Base-by-base conservation (phyloP, 2,329 filamentous ascomycete species). In the Cercospora sesami region DNA sequence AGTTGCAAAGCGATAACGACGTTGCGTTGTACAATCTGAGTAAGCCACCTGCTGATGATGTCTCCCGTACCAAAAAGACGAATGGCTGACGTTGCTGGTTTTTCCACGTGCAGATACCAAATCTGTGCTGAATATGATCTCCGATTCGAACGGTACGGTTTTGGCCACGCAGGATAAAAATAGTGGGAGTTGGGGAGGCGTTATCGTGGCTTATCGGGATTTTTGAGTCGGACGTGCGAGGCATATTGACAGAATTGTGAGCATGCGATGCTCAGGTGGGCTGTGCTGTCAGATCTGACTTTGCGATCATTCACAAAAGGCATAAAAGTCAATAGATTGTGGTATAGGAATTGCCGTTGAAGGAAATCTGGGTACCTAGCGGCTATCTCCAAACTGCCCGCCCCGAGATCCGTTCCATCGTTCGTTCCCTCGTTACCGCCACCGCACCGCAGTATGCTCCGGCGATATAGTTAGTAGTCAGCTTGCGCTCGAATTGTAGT, bases 121-220 rank as follows among this genome's bases (percentile, higher is more conserved):
- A 53, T 62, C 70, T 21, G 68, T 75, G 58, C 65, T 71, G 64
- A 72, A 74, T 59, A 69, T 75, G 65, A 68, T 75, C 6, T 72
- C 67, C 6, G 65, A 68, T 8, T 61, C 64, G 10, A 64, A 68
- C 14, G 72, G 72, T 16, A 39, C 39, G 7, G 45, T 71, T n/a
- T 68, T 65, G 10, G 69, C 69, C 16, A 68, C 66, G 45, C 57
- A 67, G 60, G 65, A 66, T 30, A 64, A 67, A 1, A 73, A 73
- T 65, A 59, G 57, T 63, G 73, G 73, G 1, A 72, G 71, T 66
- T 75, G 73, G 73, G 73, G 73, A 59, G 72, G 71, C 8, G 67
- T 75, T 16, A 63, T 75, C 45, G 72, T 68, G 10, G 73, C 72
- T 10, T 75, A 71, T 63, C 36, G 71, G 18, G 70, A 68, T 51